Evolutionary conservation across 306 rosid genomes (phyloP), one percentile per base, ranked within the genome.

Genomic region (Rosa multiflora): DNA sequence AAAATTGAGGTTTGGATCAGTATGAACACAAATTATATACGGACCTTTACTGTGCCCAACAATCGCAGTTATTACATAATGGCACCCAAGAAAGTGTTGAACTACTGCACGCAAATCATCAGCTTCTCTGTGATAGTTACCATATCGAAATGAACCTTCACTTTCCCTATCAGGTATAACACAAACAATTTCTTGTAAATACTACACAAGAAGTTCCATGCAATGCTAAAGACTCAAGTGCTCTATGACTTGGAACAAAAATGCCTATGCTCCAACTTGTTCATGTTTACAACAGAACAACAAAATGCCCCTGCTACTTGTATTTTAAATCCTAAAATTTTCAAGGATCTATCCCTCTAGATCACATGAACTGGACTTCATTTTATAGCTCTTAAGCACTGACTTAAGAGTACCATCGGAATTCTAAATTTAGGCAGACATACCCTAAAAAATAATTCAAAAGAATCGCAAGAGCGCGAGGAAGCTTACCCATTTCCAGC

Each of bases 21-120:
- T 72, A 46, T 51, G 76, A 59, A 64, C 76, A 79, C 23, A 72
- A 29, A 20, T 40, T 51, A 73, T 52, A 72, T 47, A 77, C 80
- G 81, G 75, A 94, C 97, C 99, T 91, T 92, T 92, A 79, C 99
- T 91, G 86, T 94, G 97, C 70, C 97, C 97, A 83, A 91, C 79
- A 75, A 94, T 87, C 69, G 99, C 88, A n/a, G 68, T 63, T 76
- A 88, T 79, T 51, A 70, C 67, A 67, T 62, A 87, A 71, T 90
- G 83, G 82, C 84, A 77, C 79, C 81, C 77, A 0, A 70, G 88
- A 84, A 92, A 94, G 84, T 91, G 83, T 81, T 86, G 89, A 44
- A 91, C 87, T 43, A 89, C 92, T 63, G 92, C 87, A 35, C 87
- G 86, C 78, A 92, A 78, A 79, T 94, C 99, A 71, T 88, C 95